Evolutionary conservation across 768 basidiomycete species (phyloP).

Genomic region (Suillus luteus): DNA sequence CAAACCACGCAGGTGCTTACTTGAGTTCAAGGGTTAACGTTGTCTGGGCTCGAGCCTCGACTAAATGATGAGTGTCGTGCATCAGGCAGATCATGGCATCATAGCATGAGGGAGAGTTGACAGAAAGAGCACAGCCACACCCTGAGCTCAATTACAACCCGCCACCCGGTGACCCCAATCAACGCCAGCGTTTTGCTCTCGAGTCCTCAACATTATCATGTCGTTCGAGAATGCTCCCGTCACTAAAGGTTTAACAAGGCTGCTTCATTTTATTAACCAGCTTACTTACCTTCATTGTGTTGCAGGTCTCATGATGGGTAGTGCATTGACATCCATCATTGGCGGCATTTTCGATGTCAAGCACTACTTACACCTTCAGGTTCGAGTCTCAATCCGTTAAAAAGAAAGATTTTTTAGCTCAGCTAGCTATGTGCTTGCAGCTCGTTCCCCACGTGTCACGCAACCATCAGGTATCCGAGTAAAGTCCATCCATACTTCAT

Average conservation of each 20-base stretch:
- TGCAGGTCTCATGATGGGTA: constrained; percentile 74
- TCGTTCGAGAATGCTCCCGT: constrained; percentile 85
- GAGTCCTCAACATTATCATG: constrained; percentile 41
- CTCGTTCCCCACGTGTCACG: constrained; percentile 88
- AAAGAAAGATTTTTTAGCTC: constrained; percentile 1
- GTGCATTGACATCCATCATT: constrained; percentile 70
- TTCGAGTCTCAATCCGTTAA: constrained; percentile 31
- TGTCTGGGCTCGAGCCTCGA: not conserved
- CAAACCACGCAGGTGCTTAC: not conserved
- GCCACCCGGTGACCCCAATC: not conserved
- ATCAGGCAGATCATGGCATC: not conserved
- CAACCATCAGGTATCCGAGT: constrained; percentile 72
- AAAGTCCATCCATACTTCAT: constrained; percentile 15
- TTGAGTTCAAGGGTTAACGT: not conserved
- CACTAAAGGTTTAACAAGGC: constrained; percentile 62
- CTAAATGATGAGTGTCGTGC: not conserved
- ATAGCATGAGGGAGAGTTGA: not conserved
- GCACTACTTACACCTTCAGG: constrained; percentile 86
- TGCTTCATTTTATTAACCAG: not conserved
- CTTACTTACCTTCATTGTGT: constrained; percentile 2
- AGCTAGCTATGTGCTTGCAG: constrained; percentile 37
- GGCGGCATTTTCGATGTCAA: constrained; percentile 84
- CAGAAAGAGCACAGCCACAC: not conserved
- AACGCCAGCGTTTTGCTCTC: not conserved
- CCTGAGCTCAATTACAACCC: not conserved